A percentile compares a stretch with the other conserved stretches of the same genome.
phyloP scores from a whole-genome alignment of 768 basidiomycete genomes.

The Leccinum fibrillosum region DNA sequence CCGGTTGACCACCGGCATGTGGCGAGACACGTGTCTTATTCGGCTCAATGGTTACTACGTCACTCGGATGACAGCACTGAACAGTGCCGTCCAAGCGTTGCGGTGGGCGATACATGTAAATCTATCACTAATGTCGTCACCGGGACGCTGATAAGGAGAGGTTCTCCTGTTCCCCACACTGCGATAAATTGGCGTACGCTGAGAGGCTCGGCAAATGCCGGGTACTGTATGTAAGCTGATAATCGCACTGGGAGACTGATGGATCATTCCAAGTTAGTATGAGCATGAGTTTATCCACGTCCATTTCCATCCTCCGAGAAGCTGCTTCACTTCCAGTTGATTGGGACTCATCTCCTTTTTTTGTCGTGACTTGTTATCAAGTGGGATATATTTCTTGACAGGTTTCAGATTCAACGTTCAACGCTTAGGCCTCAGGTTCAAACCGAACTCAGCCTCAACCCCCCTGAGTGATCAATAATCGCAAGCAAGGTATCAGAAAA shows the following conservation, averaged over 20 bases:
- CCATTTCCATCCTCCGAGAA: slow-evolving; percentile 9
- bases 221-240: not conserved
- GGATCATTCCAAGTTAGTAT: not conserved
- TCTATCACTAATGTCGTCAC: not conserved
- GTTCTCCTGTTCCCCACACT: not conserved
- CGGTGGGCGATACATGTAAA: not conserved
- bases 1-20: slow-evolving; percentile 2
- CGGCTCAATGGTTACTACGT: not conserved
- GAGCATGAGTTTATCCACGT: slow-evolving; percentile 11
- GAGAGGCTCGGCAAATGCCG: slow-evolving; percentile 15
- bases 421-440: not conserved
- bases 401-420: not conserved
- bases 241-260: not conserved
- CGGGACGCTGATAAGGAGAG: not conserved
- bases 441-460: not conserved
- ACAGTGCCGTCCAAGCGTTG: not conserved
- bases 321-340: not conserved
- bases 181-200: not conserved
- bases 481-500: not conserved
- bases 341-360: not conserved
- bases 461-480: not conserved
- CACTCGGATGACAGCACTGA: not conserved
- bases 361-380: not conserved
- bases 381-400: slow-evolving; percentile 5
- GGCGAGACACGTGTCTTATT: slow-evolving; percentile 16